Evolutionary conservation across 805 yeast genomes (phyloP).

Genomic region (Cyberlindnera petersonii): DNA sequence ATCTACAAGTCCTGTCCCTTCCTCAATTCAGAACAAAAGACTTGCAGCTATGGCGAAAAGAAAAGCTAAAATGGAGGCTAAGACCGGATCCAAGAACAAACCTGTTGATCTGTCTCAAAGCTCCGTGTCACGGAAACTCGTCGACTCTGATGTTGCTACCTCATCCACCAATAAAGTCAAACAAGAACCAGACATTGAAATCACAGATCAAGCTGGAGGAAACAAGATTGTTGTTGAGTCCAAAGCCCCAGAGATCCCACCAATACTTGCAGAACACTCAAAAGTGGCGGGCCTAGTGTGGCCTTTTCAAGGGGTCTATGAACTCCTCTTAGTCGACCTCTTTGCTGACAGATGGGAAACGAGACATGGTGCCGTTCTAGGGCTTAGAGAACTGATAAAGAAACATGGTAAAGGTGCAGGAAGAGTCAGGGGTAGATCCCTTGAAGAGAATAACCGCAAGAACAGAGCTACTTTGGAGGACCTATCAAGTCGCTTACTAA

Average conservation of each 20-base stretch:
- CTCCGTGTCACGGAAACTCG: slow-evolving; percentile 55
- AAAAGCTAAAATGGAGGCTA: slow-evolving; percentile 71
- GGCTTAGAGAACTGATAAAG: slow-evolving; percentile 78
- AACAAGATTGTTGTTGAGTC: slow-evolving; percentile 84
- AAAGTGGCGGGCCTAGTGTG: slow-evolving; percentile 74
- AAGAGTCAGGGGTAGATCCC: slow-evolving; percentile 60
- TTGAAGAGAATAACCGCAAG: slow-evolving; percentile 56
- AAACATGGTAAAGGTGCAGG: slow-evolving; percentile 87
- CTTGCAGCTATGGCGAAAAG: slow-evolving; percentile 93
- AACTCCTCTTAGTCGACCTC: slow-evolving; percentile 69
- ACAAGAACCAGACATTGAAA: slow-evolving; percentile 37
- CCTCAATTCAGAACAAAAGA: slow-evolving; percentile 56
- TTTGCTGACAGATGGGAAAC: slow-evolving; percentile 90
- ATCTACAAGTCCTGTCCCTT: slow-evolving; percentile 7
- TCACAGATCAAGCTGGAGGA: slow-evolving; percentile 77
- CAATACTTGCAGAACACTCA: slow-evolving; percentile 65
- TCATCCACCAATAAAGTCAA: slow-evolving; percentile 9
- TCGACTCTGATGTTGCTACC: slow-evolving; percentile 27
- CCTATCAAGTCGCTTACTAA: slow-evolving; percentile 76
- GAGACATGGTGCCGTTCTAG: slow-evolving; percentile 93
- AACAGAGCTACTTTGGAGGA: slow-evolving; percentile 80
- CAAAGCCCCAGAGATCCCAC: slow-evolving; percentile 57
- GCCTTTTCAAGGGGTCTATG: slow-evolving; percentile 94
- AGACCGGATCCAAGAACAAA: slow-evolving; percentile 39
- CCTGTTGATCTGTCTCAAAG: slow-evolving; percentile 71